Percentiles rank a stretch among this genome's conserved stretches.
phyloP scores from a whole-genome alignment of 805 yeast genomes.

The Yarrowia sp. region DNA sequence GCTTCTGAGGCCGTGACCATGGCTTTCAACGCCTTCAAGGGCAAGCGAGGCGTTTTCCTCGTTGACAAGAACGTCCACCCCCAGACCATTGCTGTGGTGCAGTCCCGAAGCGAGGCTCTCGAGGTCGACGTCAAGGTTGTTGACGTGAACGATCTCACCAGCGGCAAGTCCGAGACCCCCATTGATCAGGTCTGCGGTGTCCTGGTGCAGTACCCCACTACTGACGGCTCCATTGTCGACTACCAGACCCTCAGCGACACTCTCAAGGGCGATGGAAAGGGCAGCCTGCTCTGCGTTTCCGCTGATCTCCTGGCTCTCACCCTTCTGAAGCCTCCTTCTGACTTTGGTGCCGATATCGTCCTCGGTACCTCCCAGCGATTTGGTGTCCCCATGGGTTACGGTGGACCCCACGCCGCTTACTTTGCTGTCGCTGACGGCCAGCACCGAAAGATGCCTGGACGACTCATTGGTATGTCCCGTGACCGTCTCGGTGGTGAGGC shows the following conservation, averaged over 20 bases:
- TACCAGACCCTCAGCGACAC: slow-evolving; percentile 57
- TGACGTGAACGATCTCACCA: slow-evolving; percentile 50
- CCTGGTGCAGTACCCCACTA: slow-evolving; percentile 84
- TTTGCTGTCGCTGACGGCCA: slow-evolving; percentile 79
- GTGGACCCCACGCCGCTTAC: slow-evolving; percentile 99
- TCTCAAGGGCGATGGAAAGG: slow-evolving; percentile 68
- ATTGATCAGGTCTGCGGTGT: slow-evolving; percentile 65
- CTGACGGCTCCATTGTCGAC: slow-evolving; percentile 68
- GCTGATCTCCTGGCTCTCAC: slow-evolving; percentile 90
- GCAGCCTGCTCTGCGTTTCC: slow-evolving; percentile 67
- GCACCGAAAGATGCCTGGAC: slow-evolving; percentile 93
- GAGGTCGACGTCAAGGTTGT: slow-evolving; percentile 59
- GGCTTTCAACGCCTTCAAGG: slow-evolving; percentile 63
- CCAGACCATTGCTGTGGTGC: slow-evolving; percentile 78
- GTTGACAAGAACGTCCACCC: slow-evolving; percentile 77
- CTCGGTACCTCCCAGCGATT: slow-evolving; percentile 92
- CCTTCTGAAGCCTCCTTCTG: slow-evolving; percentile 75
- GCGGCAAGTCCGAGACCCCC: slow-evolving; percentile 41
- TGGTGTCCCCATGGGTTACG: slow-evolving; percentile 97
- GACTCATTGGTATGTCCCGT: slow-evolving; percentile 89
- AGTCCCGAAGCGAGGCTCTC: slow-evolving; percentile 74
- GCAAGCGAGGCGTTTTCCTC: slow-evolving; percentile 65
- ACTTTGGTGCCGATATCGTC: slow-evolving; percentile 88
- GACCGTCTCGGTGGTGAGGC: slow-evolving; percentile 92
- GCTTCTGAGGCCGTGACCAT: slow-evolving; percentile 95